A percentile compares a stretch with the other conserved stretches of the same genome.
phyloP scores from a whole-genome alignment of 257 asterid genomes.

The Solanum infundibuliforme region DNA sequence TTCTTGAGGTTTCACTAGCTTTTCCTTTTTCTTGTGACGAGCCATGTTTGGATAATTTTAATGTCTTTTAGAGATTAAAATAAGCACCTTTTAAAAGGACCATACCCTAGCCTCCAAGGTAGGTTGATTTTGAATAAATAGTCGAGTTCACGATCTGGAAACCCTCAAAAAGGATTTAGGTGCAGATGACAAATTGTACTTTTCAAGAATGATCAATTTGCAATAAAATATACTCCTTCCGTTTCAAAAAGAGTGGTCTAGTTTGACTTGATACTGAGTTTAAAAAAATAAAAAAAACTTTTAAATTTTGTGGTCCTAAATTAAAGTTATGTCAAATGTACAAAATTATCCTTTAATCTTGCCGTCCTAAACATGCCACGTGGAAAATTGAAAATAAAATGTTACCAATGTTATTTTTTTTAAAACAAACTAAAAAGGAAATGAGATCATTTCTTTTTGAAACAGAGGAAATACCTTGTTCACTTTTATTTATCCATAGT shows the following conservation, averaged over 20 bases:
- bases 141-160: not conserved
- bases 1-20: not conserved
- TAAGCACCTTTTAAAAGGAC: not conserved
- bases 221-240: not conserved
- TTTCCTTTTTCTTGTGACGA: not conserved
- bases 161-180: not conserved
- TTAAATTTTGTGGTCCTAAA: too few relatives aligned
- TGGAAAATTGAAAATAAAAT: too few relatives aligned
- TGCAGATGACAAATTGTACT: not conserved
- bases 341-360: too few relatives aligned
- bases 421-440: too few relatives aligned
- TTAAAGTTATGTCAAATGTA: too few relatives aligned
- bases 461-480: too few relatives aligned
- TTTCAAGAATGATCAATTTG: not conserved
- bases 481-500: too few relatives aligned
- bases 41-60: not conserved
- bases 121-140: not conserved
- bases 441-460: too few relatives aligned
- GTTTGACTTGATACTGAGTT: rapidly evolving
- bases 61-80: not conserved
- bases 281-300: too few relatives aligned
- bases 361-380: rapidly evolving
- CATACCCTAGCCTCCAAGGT: not conserved
- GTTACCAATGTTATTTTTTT: too few relatives aligned
- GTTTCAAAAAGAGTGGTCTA: too few relatives aligned